Conservation (phyloP, 352 stramenopile genomes). For the Phytophthora macrochlamydospora region DNA sequence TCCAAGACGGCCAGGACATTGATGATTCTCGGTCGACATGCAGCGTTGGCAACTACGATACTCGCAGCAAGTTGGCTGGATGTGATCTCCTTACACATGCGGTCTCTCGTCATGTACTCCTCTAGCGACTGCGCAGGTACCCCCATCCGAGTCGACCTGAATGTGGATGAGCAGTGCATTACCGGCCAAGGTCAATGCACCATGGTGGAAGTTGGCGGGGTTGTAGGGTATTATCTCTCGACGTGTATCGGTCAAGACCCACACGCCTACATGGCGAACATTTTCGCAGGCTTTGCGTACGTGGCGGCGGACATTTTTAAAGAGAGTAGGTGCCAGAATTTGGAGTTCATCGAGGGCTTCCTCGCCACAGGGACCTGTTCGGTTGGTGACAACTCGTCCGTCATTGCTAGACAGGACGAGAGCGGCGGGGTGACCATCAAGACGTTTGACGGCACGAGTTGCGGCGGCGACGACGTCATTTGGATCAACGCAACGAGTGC, state of each 20-base stretch:
- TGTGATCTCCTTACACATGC: no score
- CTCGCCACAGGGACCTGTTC: constrained; percentile 15
- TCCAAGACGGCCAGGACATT: no score
- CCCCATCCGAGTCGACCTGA: no score
- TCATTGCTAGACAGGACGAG: neutral
- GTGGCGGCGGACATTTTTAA: constrained; percentile 9
- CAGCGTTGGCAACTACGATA: no score
- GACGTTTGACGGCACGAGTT: constrained; percentile 2
- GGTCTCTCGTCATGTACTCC: no score
- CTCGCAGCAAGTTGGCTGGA: no score
- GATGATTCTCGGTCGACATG: no score
- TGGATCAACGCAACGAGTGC: neutral
- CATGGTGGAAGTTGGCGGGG: neutral
- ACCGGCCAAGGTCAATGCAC: constrained; percentile 1
- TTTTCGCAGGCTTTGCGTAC: constrained; percentile 11
- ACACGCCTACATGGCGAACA: constrained; percentile 2
- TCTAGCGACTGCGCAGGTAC: no score
- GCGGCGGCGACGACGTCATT: neutral
- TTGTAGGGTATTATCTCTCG: neutral
- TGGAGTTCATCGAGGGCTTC: neutral
- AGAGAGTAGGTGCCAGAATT: neutral
- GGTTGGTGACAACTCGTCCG: neutral
- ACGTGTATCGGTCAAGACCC: constrained; percentile 6
- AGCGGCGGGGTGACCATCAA: constrained; percentile 8
- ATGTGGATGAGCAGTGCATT: constrained; percentile 1